Evolutionary conservation across 108 stramenopile genomes (phyloP), one percentile per base, ranked within the genome.

Genomic region (Discostella stelligeroides): DNA sequence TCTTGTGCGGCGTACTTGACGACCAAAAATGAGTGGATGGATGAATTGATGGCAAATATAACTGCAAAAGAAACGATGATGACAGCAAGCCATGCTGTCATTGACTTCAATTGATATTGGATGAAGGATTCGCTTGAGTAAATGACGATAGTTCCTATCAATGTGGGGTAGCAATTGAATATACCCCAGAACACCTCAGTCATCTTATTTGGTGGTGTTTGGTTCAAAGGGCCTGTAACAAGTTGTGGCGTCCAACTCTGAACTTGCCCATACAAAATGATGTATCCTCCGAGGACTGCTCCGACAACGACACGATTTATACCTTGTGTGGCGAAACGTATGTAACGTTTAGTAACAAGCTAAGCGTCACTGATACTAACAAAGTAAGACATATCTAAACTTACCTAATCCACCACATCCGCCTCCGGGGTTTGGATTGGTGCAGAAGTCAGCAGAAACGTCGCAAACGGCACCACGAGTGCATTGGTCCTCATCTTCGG

Each of bases 261-360:
- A 20, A 97, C 88, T 75, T 97, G 95, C 0, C 97, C 97, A 58
- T 97, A 97, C 10, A 96, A 72, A 50, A 97, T 95, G 39, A 96
- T 97, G 77, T 97, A 97, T 11, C 91, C 94, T 39, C 94, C 97
- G 10, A 97, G 65, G 56, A 97, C 87, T 21, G 95, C 88, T 18
- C 97, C 97, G 4, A 97, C 95, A 20, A 92, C 40, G 55, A 86
- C 84, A 14, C 85, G 81, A 28, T 82, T 79, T n/a, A 90, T 17
- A 21, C 85, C 88, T 13, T 86, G 71, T 86, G 71, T 15, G 1
- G 24, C 51, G 51, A 25, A 9, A n/a, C n/a, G n/a, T n/a, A n/a
- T n/a, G n/a, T n/a, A n/a, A n/a, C n/a, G n/a, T 53, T 53, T 4
- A 24, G 11, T 5, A 60, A 60, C n/a, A n/a, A n/a, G n/a, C n/a